Conservation (phyloP, 108 stramenopile genomes). For the Epithemia pelagica region DNA sequence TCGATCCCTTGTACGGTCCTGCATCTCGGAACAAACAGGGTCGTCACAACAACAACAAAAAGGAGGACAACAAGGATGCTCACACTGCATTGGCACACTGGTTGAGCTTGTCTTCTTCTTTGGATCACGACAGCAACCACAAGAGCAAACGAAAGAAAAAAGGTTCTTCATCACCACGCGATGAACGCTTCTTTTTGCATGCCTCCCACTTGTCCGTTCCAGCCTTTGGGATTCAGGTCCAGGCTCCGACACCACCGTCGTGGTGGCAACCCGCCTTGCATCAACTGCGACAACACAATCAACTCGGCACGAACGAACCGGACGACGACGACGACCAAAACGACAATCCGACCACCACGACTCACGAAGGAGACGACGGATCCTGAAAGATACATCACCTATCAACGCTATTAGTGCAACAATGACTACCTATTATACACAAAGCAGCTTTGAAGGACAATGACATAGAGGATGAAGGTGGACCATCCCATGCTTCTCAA, state of each 20-base stretch:
- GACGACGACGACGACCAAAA: too few species aligned
- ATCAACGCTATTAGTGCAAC: too few species aligned
- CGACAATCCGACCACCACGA: too few species aligned
- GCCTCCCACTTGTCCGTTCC: slow-evolving; percentile 39
- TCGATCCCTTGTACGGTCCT: slow-evolving; percentile 47
- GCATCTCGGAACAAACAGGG: neutral
- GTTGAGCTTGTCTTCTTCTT: neutral
- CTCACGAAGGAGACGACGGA: too few species aligned
- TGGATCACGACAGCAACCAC: neutral
- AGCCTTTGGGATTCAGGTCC: slow-evolving; percentile 29
- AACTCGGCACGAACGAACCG: too few species aligned
- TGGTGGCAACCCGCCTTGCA: slow-evolving; percentile 10
- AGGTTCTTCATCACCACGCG: neutral
- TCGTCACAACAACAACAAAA: neutral
- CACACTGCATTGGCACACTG: neutral
- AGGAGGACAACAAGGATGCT: neutral
- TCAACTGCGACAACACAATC: neutral
- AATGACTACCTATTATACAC: too few species aligned
- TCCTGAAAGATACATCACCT: too few species aligned
- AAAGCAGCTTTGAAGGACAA: too few species aligned
- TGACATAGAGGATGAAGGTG: too few species aligned
- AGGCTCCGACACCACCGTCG: slow-evolving; percentile 21
- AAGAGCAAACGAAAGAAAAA: slow-evolving; percentile 14
- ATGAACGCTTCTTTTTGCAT: slow-evolving; percentile 49
- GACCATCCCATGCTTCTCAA: too few species aligned